These are phyloP conservation scores for Pseudomicrostroma phylloplanum DNA, from an alignment of 1,284 basidiomycete genomes.

Conservation along the genomic window DNA sequence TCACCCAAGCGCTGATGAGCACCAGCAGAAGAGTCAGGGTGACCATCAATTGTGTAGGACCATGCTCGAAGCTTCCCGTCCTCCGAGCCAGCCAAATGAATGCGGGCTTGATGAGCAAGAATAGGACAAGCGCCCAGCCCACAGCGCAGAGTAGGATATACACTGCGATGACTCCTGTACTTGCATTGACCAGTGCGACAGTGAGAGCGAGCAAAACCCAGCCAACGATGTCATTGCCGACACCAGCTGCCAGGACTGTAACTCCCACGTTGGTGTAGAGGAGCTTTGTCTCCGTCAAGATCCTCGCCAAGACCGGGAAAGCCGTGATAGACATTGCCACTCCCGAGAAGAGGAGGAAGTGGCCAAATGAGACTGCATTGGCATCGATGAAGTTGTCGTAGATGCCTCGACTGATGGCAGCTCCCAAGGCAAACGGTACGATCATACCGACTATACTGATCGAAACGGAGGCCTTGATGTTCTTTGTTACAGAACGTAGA, in stretches of 20 bases:
- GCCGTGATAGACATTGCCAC: slow-evolving; percentile 89
- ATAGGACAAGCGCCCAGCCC: slow-evolving; percentile 72
- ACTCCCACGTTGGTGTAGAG: slow-evolving; percentile 89
- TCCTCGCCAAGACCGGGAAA: slow-evolving; percentile 72
- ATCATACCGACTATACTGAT: slow-evolving; percentile 64
- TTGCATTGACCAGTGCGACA: slow-evolving; percentile 80
- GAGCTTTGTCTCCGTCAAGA: slow-evolving; percentile 58
- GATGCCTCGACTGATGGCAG: slow-evolving; percentile 70
- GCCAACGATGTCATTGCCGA: slow-evolving; percentile 76
- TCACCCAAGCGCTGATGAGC: slow-evolving; percentile 73
- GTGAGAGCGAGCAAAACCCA: slow-evolving; percentile 68
- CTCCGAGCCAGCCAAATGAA: slow-evolving; percentile 68
- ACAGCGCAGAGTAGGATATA: slow-evolving; percentile 75
- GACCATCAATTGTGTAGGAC: slow-evolving; percentile 72
- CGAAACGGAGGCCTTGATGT: slow-evolving; percentile 37
- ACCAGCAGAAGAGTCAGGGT: slow-evolving; percentile 68
- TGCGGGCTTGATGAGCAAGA: slow-evolving; percentile 64
- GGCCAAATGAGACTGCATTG: slow-evolving; percentile 61
- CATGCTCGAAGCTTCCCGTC: slow-evolving; percentile 70
- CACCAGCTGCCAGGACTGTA: slow-evolving; percentile 80
- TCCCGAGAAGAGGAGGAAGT: slow-evolving; percentile 90
- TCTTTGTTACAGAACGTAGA: slow-evolving; percentile 62
- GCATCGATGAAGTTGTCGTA: slow-evolving; percentile 71
- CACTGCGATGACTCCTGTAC: slow-evolving; percentile 65
- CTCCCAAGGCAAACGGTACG: slow-evolving; percentile 77